Evolutionary conservation across 257 asterid species (phyloP), one percentile per base, ranked within the genome.

Genomic region (Lithospermum erythrorhizon): DNA sequence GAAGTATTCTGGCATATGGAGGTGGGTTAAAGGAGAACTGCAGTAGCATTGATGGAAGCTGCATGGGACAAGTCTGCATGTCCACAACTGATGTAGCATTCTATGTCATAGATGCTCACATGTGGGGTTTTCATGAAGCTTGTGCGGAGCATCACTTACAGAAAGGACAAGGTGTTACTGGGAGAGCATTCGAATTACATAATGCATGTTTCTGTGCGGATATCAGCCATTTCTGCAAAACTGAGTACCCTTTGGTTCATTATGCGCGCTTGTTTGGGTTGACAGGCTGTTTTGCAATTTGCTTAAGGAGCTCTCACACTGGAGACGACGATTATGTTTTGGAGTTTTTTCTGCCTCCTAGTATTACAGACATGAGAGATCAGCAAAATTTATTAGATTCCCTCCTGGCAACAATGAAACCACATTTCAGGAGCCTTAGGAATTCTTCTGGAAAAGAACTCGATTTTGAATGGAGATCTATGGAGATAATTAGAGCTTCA

Each of bases 11-110:
- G 54, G 94, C 95, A 21, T 71, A 78, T 55, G 96, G 95, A 5
- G 96, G 97, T 13, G 95, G 95, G 61, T 76, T 82, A 53, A 81
- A 75, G 85, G 86, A 90, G 81, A 78, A 75, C 51, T 89, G 97
- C 82, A 84, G 95, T 52, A 89, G 97, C 84, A 83, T 89, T 56
- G 97, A 89, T 23, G 95, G 97, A 61, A 86, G 90, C 76, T 89
- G 97, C 77, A 87, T 82, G 90, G 97, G 91, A 57, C 85, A 76
- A 67, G 81, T 87, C 64, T 87, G 95, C 76, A 84, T 88, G 96
- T 86, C 95, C 29, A 83, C 95, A 25, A 83, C 87, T 0, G 96
- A 88, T 63, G 88, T 76, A 30, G 88, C 95, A 17, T 77, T 74
- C 64, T 87, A 90, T 58, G 90, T 90, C 47, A 95, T 87, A 48